Conservation (phyloP, 345 rosid genomes). For the Kernera saxatilis region DNA sequence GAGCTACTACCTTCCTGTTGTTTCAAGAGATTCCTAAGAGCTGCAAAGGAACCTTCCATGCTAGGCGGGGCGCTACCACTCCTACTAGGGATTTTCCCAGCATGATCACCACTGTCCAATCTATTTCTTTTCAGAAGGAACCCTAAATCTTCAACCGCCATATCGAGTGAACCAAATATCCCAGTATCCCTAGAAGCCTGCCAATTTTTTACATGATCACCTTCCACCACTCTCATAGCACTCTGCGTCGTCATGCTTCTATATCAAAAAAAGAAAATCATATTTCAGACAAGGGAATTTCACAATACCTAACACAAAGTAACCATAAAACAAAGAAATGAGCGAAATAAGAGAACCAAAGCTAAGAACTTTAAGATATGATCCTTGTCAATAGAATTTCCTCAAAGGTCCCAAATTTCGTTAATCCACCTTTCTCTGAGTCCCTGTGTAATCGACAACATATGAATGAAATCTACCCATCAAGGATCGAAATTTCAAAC, state of each 20-base stretch:
- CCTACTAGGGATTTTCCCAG: conserved; percentile 55
- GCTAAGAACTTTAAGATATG: conserved; percentile 6
- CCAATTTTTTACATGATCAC: conserved; percentile 53
- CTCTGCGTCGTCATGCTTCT: conserved; percentile 78
- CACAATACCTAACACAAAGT: too few species aligned
- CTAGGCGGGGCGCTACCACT: conserved; percentile 98
- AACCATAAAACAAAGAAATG: not conserved
- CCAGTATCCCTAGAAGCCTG: conserved; percentile 49
- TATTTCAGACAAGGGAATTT: not conserved
- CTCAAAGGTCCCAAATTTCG: not conserved
- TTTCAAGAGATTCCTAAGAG: conserved; percentile 64
- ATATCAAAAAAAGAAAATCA: not conserved
- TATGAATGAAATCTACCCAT: conserved; percentile 8
- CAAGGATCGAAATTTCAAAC: conserved; percentile 13
- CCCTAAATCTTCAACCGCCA: conserved; percentile 74
- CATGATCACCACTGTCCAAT: conserved; percentile 42
- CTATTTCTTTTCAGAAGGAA: conserved; percentile 62
- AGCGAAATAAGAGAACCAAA: not conserved
- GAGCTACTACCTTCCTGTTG: conserved; percentile 52
- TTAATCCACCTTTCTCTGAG: not conserved
- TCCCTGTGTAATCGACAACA: not conserved
- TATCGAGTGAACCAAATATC: conserved; percentile 47
- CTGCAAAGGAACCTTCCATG: conserved; percentile 92
- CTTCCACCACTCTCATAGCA: conserved; percentile 72
- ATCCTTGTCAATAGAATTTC: not conserved